Conservation (phyloP, 176 grass and related monocot species). For the Lolium multiflorum region DNA sequence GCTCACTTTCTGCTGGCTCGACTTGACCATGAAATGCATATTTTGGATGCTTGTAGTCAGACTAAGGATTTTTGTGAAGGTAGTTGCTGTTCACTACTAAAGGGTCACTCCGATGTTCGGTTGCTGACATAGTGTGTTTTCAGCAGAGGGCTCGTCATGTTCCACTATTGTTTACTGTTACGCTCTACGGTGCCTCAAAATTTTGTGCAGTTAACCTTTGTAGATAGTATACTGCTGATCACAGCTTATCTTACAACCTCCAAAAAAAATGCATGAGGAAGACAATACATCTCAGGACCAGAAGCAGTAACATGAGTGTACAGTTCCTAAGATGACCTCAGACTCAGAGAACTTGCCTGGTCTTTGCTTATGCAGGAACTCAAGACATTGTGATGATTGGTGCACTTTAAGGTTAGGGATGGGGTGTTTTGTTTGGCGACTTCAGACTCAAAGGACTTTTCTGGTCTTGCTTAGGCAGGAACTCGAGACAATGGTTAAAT, state of each 20-base stretch:
- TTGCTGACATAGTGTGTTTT: slow-evolving; percentile 14
- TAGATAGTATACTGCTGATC: slow-evolving; percentile 6
- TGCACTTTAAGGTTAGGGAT: slow-evolving; percentile 9
- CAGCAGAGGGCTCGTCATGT: not conserved
- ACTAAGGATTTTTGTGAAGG: not conserved
- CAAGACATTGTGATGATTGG: not conserved
- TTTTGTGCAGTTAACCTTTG: slow-evolving; percentile 14
- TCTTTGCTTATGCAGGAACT: slow-evolving; percentile 12
- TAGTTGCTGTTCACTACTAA: not conserved
- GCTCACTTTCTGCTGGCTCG: slow-evolving; percentile 51
- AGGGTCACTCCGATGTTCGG: not conserved
- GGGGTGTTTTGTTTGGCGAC: not conserved
- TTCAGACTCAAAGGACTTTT: not conserved
- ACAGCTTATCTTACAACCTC: not conserved
- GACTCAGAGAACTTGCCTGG: not conserved
- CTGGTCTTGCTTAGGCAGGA: not conserved
- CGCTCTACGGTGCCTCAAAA: not conserved
- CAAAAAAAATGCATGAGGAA: not conserved
- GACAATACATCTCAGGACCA: slow-evolving; percentile 7
- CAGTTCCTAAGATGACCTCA: not conserved
- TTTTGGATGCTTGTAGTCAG: slow-evolving; percentile 20
- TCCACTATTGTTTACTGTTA: not conserved
- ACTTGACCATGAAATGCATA: slow-evolving; percentile 50
- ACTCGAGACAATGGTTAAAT: not conserved
- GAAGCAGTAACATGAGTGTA: not conserved